Evolutionary conservation across 306 rosid genomes (phyloP), one percentile per base, ranked within the genome.

Genomic region (Acmispon strigosus): DNA sequence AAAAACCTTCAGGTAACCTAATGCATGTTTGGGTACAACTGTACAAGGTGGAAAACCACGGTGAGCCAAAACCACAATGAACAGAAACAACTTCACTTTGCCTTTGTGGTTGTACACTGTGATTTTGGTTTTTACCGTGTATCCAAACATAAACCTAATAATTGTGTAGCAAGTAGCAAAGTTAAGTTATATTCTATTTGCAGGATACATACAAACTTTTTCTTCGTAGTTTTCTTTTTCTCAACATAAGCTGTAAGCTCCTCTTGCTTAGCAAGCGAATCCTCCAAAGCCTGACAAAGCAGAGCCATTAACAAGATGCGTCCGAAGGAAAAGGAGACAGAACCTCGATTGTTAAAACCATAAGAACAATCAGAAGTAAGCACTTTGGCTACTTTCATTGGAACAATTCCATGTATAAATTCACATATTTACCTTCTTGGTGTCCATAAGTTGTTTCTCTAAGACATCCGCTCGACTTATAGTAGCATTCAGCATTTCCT

Each of bases 181-280:
- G 64, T 56, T 29, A 18, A 8, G 69, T 66, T 37, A 34, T 45
- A 16, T 58, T 48, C 14, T 14, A 22, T 50, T 14, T 47, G 61
- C 18, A 5, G 62, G 47, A n/a, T 60, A 78, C 81, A 2, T 75
- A 83, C 84, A 58, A 73, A 59, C 16, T n/a, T 70, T 77, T 80
- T 82, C 73, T 79, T 81, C 56, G 81, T 89, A 75, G 73, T 83
- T 55, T 88, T 89, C 79, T 83, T 89, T 19, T 79, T 79, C 44
- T 90, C 96, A 57, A 92, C 36, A 68, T 81, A 86, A 53, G 95
- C 86, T 16, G 89, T 36, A 44, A 94, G 84, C 75, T 89, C 91
- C 41, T 81, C 89, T 73, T 91, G 96, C 47, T 60, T 58, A 49
- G 73, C 80, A 62, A 86, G 73, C 7, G 97, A 87, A 19, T 85